A percentile compares a stretch with the other conserved stretches of the same genome.
Evolutionary conservation across 257 asterid genomes (phyloP).

Genomic region (Solanum raphanifolium): DNA sequence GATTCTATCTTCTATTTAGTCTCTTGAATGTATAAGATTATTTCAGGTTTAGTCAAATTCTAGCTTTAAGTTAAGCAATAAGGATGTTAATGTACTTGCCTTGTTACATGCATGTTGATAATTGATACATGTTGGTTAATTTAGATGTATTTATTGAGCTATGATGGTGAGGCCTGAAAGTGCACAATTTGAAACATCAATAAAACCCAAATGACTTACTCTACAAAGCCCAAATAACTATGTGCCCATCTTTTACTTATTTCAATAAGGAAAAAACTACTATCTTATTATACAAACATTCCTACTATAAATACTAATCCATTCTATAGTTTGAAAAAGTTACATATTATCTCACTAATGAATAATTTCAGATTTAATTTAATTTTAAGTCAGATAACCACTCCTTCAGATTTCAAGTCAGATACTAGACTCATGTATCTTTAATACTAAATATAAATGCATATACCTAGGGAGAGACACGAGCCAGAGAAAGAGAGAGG

Average conservation of each 20-base stretch:
- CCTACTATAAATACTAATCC: no score
- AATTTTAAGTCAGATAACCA: neutral
- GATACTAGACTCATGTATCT: neutral
- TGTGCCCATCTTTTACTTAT: neutral
- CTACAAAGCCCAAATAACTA: neutral
- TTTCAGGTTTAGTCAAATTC: neutral
- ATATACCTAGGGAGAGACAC: neutral
- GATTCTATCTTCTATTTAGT: neutral
- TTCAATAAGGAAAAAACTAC: no score
- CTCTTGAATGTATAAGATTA: neutral
- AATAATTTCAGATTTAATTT: neutral
- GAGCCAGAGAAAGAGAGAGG: neutral
- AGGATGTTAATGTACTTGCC: neutral
- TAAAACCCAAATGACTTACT: neutral
- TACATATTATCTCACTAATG: neutral
- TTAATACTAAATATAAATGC: neutral
- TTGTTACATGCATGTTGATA: neutral
- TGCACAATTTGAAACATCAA: neutral
- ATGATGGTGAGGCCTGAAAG: neutral
- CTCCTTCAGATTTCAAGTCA: neutral
- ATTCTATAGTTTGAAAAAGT: neutral
- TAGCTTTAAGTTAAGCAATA: neutral
- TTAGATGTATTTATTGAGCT: neutral
- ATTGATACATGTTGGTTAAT: neutral
- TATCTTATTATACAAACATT: neutral